These are phyloP conservation scores for Globisporangium carolinianum DNA, from an alignment of 352 stramenopile genomes.

Conservation along the genomic window DNA sequence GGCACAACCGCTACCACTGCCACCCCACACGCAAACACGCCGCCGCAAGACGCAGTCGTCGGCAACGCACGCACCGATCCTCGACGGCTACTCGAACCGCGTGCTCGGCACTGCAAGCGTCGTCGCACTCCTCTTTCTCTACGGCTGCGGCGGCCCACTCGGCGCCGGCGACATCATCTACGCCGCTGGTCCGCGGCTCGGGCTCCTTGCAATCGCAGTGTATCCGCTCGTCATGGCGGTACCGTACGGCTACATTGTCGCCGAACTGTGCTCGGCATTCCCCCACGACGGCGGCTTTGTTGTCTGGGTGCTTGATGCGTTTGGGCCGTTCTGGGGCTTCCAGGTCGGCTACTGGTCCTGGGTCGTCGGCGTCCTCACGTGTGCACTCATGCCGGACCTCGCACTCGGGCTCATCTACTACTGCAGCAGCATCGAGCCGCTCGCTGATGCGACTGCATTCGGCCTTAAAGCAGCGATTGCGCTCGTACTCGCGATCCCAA, in stretches of 20 bases:
- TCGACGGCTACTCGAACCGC: constrained; percentile 9
- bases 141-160: constrained; percentile 18
- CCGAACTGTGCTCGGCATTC: constrained; percentile 87
- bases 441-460: constrained; percentile 2
- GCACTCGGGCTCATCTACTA: constrained; percentile 13
- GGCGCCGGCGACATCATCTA: constrained; percentile 21
- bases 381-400: constrained; percentile 47
- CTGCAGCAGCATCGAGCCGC: neutral
- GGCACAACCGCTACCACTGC: no score
- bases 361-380: constrained; percentile 59
- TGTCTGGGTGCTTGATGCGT: constrained; percentile 86
- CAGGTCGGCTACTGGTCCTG: constrained; percentile 70
- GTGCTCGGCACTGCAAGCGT: constrained; percentile 19
- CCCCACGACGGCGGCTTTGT: constrained; percentile 75
- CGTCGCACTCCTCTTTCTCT: constrained; percentile 22
- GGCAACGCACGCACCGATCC: neutral
- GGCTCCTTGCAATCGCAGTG: constrained; percentile 70
- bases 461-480: constrained; percentile 17
- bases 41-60: no score
- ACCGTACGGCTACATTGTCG: constrained; percentile 85
- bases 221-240: constrained; percentile 85
- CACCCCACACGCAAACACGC: no score
- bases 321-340: constrained; percentile 78
- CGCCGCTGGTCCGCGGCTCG: constrained; percentile 32
- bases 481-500: constrained; percentile 8